Percentiles rank a stretch among this genome's conserved stretches.
These are phyloP conservation scores for Linderniella brevidens DNA, from an alignment of 257 asterid genomes.

Conservation along the genomic window DNA sequence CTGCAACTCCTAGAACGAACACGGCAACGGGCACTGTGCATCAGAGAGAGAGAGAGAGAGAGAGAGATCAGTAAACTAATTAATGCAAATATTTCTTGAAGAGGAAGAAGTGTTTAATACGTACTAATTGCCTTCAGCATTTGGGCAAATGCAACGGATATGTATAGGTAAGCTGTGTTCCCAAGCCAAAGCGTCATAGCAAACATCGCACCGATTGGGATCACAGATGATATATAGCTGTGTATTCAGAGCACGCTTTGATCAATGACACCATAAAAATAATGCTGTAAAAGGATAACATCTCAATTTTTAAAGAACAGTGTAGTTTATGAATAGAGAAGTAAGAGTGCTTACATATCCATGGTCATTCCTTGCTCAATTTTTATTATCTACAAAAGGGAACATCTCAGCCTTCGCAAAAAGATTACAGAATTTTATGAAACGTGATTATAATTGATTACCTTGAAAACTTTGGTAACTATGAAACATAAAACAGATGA, in stretches of 20 bases:
- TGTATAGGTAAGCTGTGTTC: slow-evolving; percentile 96
- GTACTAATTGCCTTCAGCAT: slow-evolving; percentile 96
- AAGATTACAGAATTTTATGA: slow-evolving; percentile 4
- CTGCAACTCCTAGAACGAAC: slow-evolving; percentile 80
- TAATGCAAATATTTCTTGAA: slow-evolving; percentile 3
- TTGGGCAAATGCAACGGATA: slow-evolving; percentile 94
- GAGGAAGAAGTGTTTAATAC: slow-evolving; percentile 15
- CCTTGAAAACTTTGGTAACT: slow-evolving; percentile 84
- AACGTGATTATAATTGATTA: slow-evolving; percentile 16
- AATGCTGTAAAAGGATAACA: too few relatives aligned
- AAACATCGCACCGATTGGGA: slow-evolving; percentile 96
- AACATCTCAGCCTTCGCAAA: neutral
- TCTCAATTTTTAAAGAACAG: neutral
- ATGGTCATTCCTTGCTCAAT: slow-evolving; percentile 93
- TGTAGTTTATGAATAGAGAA: slow-evolving; percentile 8
- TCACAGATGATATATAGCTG: slow-evolving; percentile 74
- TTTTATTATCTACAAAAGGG: slow-evolving; percentile 51
- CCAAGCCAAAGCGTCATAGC: slow-evolving; percentile 99
- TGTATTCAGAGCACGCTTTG: slow-evolving; percentile 7
- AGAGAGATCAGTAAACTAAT: slow-evolving; percentile 4
- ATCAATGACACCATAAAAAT: slow-evolving; percentile 1
- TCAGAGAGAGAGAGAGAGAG: neutral
- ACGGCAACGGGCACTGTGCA: slow-evolving; percentile 92
- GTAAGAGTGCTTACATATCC: slow-evolving; percentile 57
- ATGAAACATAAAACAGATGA: slow-evolving; percentile 77